phyloP scores from a whole-genome alignment of 2,329 filamentous ascomycete species.

The Monosporascus sp. region DNA sequence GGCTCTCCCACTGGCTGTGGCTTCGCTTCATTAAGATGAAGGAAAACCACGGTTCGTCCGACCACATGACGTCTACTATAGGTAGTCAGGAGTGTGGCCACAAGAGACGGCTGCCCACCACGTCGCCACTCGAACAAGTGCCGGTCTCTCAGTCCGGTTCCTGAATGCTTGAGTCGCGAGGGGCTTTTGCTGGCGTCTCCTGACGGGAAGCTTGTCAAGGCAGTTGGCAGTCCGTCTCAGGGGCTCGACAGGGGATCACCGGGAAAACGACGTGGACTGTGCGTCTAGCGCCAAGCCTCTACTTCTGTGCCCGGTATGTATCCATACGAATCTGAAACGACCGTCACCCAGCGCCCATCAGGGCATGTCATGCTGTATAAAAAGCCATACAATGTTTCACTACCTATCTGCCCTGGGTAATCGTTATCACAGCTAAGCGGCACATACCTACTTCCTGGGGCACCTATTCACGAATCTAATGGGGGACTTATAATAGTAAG shows the following conservation, averaged over 20 bases:
- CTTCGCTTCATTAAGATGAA: too few relatives aligned
- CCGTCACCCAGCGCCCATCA: not conserved
- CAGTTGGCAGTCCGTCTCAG: not conserved
- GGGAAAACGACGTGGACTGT: not conserved
- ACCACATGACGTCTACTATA: not conserved
- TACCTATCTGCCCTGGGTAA: too few relatives aligned
- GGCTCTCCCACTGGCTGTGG: too few relatives aligned
- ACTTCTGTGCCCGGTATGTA: not conserved
- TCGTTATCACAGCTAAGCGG: too few relatives aligned
- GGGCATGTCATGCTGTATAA: not conserved
- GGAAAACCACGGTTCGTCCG: too few relatives aligned
- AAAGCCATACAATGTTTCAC: too few relatives aligned
- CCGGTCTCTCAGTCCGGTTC: not conserved
- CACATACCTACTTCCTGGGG: too few relatives aligned
- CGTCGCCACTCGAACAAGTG: not conserved
- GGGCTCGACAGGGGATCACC: not conserved
- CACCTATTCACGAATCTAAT: too few relatives aligned
- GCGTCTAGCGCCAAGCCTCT: not conserved
- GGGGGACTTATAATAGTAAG: too few relatives aligned
- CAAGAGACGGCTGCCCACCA: too few relatives aligned
- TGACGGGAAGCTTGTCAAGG: not conserved
- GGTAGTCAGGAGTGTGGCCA: not conserved
- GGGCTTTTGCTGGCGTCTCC: not conserved
- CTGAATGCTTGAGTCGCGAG: not conserved
- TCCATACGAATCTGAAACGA: not conserved